A percentile compares a stretch with the other conserved stretches of the same genome.
These are phyloP conservation scores for Metschnikowia drakensbergensis DNA, from an alignment of 805 yeast species.

Conservation along the genomic window DNA sequence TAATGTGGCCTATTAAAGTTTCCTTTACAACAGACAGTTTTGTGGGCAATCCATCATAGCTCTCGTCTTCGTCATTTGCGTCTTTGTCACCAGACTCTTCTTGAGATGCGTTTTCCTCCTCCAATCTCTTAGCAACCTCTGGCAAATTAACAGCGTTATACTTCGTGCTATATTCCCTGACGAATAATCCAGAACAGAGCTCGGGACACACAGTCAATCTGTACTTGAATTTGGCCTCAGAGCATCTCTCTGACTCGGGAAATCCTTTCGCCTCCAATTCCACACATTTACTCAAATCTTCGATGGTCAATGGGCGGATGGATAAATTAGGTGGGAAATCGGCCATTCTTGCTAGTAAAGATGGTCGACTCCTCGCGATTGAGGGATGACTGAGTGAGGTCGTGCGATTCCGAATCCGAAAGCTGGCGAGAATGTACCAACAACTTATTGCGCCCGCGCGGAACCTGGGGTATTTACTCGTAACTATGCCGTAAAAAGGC, in stretches of 20 bases:
- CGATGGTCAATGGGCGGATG: slow-evolving; percentile 23
- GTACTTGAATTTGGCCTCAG: slow-evolving; percentile 58
- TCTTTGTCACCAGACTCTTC: slow-evolving; percentile 13
- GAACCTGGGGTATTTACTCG: background rate
- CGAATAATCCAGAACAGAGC: slow-evolving; percentile 80
- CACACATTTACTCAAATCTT: slow-evolving; percentile 61
- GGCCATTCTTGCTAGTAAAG: slow-evolving; percentile 25
- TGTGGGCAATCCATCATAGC: slow-evolving; percentile 39
- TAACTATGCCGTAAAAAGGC: too few species aligned
- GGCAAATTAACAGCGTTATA: slow-evolving; percentile 43
- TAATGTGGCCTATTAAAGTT: slow-evolving; percentile 71
- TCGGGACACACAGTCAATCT: slow-evolving; percentile 84
- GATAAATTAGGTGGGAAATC: slow-evolving; percentile 46
- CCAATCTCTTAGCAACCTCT: slow-evolving; percentile 34
- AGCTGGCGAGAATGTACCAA: background rate
- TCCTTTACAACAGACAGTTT: slow-evolving; percentile 54
- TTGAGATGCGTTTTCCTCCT: slow-evolving; percentile 19
- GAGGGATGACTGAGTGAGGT: background rate
- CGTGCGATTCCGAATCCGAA: background rate
- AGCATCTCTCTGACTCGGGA: slow-evolving; percentile 64
- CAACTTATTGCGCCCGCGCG: background rate
- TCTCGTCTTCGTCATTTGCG: slow-evolving; percentile 24
- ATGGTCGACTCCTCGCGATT: background rate
- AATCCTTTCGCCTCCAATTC: slow-evolving; percentile 68
- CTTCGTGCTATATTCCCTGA: slow-evolving; percentile 57